Evolutionary conservation across 2,329 filamentous ascomycete genomes (phyloP).

Genomic region (Pseudocercospora macadamiae): DNA sequence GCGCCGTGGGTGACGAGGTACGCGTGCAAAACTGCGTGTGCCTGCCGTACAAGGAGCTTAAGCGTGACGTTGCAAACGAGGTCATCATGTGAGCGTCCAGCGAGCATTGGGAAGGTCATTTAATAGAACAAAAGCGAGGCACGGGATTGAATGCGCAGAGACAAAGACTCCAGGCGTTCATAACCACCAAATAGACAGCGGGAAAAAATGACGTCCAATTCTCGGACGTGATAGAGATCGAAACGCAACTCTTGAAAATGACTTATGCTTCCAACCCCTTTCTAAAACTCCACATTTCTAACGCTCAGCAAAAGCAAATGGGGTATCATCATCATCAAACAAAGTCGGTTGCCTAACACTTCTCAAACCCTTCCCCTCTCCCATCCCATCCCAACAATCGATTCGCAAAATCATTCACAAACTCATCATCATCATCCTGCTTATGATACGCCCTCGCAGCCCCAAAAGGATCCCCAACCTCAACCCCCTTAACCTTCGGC

Average conservation of each 20-base stretch:
- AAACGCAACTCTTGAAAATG: not conserved
- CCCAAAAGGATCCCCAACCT: slow-evolving; percentile 15
- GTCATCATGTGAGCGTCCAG: slow-evolving; percentile 76
- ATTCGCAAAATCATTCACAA: slow-evolving; percentile 31
- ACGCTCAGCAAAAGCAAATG: no score
- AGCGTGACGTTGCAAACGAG: slow-evolving; percentile 82
- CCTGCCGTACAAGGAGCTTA: slow-evolving; percentile 96
- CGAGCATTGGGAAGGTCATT: not conserved
- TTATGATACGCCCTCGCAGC: slow-evolving; percentile 23
- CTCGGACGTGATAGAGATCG: not conserved
- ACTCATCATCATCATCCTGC: slow-evolving; percentile 16
- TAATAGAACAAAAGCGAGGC: not conserved
- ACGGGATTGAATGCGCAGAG: not conserved
- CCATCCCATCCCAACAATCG: slow-evolving; percentile 32
- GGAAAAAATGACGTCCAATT: not conserved
- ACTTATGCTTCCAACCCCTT: no score
- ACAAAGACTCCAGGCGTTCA: not conserved
- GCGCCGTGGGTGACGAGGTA: slow-evolving; percentile 88
- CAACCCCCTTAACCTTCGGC: slow-evolving; percentile 6
- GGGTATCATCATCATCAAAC: not conserved
- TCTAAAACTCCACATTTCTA: no score
- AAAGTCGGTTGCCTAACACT: slow-evolving; percentile 8
- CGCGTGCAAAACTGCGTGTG: slow-evolving; percentile 98
- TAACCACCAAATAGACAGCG: not conserved
- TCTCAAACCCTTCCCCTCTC: slow-evolving; percentile 13